These are phyloP conservation scores for Pythium sukuiense DNA, from an alignment of 352 stramenopile genomes.

Conservation along the genomic window DNA sequence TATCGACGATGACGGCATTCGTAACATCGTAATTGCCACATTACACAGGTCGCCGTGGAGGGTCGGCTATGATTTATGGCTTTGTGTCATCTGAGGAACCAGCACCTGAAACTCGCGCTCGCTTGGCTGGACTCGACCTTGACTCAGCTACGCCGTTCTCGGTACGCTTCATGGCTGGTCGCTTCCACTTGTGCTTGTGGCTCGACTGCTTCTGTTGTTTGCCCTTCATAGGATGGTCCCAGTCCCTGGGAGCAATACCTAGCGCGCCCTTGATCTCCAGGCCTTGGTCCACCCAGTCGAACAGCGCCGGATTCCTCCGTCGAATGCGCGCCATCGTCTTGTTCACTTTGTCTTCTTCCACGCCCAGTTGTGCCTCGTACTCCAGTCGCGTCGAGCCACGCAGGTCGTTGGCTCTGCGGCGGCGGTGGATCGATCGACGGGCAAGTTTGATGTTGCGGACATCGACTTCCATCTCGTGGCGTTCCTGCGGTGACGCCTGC, in stretches of 20 bases:
- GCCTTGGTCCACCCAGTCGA: constrained; percentile 3
- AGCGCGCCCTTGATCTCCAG: constrained; percentile 13
- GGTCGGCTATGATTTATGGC: too few species aligned
- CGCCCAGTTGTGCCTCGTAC: constrained; percentile 24
- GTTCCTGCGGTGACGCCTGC: not conserved
- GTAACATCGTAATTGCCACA: too few species aligned
- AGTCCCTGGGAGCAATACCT: constrained; percentile 3
- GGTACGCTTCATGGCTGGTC: not conserved
- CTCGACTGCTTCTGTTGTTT: constrained; percentile 4
- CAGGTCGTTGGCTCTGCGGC: constrained; percentile 26
- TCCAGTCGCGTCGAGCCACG: constrained; percentile 26
- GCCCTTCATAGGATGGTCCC: not conserved
- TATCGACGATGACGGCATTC: too few species aligned
- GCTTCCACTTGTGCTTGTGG: not conserved
- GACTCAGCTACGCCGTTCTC: not conserved
- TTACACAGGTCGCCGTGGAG: too few species aligned
- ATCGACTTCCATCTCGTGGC: constrained; percentile 11
- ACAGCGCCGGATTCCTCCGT: constrained; percentile 6
- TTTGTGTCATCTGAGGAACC: not conserved
- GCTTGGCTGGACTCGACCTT: not conserved
- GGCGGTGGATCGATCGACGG: constrained; percentile 23
- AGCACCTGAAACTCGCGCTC: not conserved
- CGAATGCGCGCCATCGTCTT: constrained; percentile 5
- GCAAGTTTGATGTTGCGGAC: constrained; percentile 27
- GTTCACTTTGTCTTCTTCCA: constrained; percentile 19